Conservation (phyloP, 768 basidiomycete genomes). For the Boletus coccyginus region DNA sequence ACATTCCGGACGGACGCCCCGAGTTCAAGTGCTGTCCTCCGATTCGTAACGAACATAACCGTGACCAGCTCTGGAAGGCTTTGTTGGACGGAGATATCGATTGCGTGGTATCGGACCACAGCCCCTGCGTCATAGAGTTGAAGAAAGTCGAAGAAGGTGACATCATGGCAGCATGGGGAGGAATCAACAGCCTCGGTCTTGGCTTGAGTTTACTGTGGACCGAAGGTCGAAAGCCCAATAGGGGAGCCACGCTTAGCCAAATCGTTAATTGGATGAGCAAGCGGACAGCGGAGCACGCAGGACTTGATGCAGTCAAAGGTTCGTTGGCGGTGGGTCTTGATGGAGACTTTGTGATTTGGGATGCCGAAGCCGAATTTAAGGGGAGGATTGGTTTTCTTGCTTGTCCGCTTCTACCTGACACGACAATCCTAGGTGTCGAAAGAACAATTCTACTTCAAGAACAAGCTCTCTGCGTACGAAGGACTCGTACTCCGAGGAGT, state of each 20-base stretch:
- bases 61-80: conserved; percentile 77
- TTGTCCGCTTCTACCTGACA: conserved; percentile 4
- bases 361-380: conserved; percentile 51
- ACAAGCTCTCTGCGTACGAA: conserved; percentile 89
- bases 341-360: conserved; percentile 86
- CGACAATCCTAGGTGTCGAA: conserved; percentile 57
- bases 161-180: conserved; percentile 92
- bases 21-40: conserved; percentile 98
- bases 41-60: conserved; percentile 71
- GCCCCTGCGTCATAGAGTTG: conserved; percentile 80
- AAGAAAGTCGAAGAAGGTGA: conserved; percentile 78
- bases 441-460: conserved; percentile 81
- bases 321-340: conserved; percentile 70
- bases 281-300: conserved; percentile 77
- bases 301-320: conserved; percentile 70
- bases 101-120: conserved; percentile 95
- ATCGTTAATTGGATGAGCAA: conserved; percentile 75
- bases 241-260: conserved; percentile 52
- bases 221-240: conserved; percentile 55
- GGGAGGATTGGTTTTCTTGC: conserved; percentile 22
- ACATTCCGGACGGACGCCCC: conserved; percentile 72
- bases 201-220: conserved; percentile 91
- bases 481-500: conserved; percentile 67
- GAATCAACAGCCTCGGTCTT: conserved; percentile 87
- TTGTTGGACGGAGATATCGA: conserved; percentile 82